phyloP scores from a whole-genome alignment of 441 rosid species.

The Metrosideros polymorpha region DNA sequence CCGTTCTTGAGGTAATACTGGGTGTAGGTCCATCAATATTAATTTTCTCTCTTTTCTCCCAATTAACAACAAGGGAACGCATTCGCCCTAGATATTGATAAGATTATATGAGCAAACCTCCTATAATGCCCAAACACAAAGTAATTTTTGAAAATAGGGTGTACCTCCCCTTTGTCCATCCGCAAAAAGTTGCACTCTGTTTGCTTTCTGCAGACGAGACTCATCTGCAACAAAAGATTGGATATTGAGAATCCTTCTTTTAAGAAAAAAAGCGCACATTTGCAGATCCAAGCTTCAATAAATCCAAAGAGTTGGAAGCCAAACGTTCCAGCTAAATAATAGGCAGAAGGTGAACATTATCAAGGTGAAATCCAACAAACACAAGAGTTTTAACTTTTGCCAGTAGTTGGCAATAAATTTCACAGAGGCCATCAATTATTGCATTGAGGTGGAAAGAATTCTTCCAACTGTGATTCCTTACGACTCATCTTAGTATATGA shows the following conservation, averaged over 20 bases:
- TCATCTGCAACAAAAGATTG: constrained; percentile 50
- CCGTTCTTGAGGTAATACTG: constrained; percentile 34
- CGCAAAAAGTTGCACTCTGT: constrained; percentile 32
- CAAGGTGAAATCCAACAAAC: background rate
- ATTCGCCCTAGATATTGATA: constrained; percentile 45
- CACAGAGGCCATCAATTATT: background rate
- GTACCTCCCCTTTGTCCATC: constrained; percentile 76
- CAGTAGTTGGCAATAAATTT: background rate
- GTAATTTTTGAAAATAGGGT: background rate
- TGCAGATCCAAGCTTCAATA: background rate
- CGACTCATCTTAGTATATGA: background rate
- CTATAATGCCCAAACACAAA: background rate
- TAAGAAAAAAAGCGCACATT: background rate
- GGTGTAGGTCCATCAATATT: constrained; percentile 44
- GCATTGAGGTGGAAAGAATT: background rate
- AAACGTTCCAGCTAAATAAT: background rate
- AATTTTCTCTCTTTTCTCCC: constrained; percentile 77
- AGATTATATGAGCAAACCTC: background rate
- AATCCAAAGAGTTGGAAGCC: background rate
- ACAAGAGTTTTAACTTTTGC: background rate
- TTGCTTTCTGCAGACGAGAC: constrained; percentile 32
- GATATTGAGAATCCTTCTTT: background rate
- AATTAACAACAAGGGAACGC: constrained; percentile 47
- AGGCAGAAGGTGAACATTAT: background rate
- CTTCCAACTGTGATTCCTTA: background rate